Evolutionary conservation across 129 eudicot genomes (phyloP).

Genomic region (Flaveria linearis): DNA sequence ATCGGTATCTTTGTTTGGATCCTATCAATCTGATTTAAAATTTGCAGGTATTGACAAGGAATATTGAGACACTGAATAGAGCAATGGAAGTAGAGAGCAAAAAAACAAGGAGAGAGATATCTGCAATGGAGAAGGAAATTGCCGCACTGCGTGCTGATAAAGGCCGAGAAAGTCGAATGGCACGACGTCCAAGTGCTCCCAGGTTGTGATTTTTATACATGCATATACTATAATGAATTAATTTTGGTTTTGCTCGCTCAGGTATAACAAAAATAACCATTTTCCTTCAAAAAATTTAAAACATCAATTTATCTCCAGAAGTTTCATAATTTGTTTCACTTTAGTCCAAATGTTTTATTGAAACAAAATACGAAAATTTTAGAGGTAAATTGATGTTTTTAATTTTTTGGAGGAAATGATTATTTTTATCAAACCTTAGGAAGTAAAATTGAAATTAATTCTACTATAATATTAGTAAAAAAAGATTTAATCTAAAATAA

Average conservation of each 20-base stretch:
- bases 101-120: conserved; percentile 81
- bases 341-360: too few relatives aligned
- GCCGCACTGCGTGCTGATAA: conserved; percentile 59
- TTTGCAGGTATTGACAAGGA: conserved; percentile 68
- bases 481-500: background rate
- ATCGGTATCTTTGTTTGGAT: background rate
- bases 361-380: too few relatives aligned
- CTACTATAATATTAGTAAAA: background rate
- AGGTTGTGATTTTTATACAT: conserved; percentile 34
- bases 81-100: conserved; percentile 92
- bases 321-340: too few relatives aligned
- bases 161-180: conserved; percentile 49
- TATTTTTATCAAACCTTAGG: too few relatives aligned
- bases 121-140: conserved; percentile 85
- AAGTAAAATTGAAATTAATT: too few relatives aligned
- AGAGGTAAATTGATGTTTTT: too few relatives aligned
- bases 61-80: conserved; percentile 75
- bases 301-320: too few relatives aligned
- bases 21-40: background rate
- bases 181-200: conserved; percentile 46
- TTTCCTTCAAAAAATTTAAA: too few relatives aligned
- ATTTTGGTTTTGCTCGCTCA: too few relatives aligned
- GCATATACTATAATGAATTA: background rate
- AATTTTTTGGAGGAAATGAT: too few relatives aligned
- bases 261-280: too few relatives aligned